Evolutionary conservation across 2,329 filamentous ascomycete species (phyloP), one percentile per base, ranked within the genome.

Genomic region (Aspergillus sp.): DNA sequence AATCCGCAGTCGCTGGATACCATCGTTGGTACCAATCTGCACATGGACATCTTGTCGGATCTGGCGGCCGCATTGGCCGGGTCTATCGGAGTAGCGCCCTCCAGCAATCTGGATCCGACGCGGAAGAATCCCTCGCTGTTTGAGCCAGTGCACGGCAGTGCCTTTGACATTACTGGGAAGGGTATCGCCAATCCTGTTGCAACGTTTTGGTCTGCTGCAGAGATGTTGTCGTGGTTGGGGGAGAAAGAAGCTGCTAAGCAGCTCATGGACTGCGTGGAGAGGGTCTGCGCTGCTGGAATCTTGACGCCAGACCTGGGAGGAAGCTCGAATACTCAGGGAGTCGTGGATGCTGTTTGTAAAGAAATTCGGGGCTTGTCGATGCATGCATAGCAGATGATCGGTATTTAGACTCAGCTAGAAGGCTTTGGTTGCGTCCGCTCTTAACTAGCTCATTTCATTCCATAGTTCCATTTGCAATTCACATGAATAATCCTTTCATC

Each of bases 11-110:
- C 71, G 1, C 51, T 82, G 9, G 79, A 82, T 55, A 81, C 78
- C 0, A 79, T 81, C 45, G 79, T 82, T 19, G 79, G 78, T 1
- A 81, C 79, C 2, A 82, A 82, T 53, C 57, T 82, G 52, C 64
- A 80, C 70, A 84, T 84, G 38, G 85, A 88, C 51, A 87, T 88
- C 47, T 75, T 89, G 3, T 87, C 85, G 0, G 86, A 89, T 60
- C 74, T 89, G 29, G 87, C 86, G 2, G 86, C 87, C 9, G 85
- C 85, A 0, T 71, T 89, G 5, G 85, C 86, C 1, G 86, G 86
- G 0, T 85, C 81, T 1, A 89, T 89, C 55, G 86, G 87, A 9
- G 87, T 89, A 47, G 86, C 86, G 3, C 85, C 86, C 2, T 87
- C 85, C 0, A 82, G 78, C 50, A 88, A 88, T 59, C 71, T 89